Evolutionary conservation across 2,329 filamentous ascomycete genomes (phyloP).

Genomic region (Nemania bipapillata): DNA sequence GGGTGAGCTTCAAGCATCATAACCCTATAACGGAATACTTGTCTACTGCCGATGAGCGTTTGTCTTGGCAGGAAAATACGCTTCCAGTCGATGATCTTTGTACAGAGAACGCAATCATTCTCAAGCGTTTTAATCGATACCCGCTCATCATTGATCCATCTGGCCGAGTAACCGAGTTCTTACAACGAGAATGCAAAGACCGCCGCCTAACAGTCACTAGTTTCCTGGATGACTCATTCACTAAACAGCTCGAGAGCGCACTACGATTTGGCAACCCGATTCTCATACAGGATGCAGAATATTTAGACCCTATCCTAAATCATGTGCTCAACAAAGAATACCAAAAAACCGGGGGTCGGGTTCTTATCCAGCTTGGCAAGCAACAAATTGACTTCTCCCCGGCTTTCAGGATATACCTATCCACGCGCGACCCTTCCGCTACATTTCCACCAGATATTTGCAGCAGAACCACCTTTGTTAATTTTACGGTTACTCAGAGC

Average conservation of each 20-base stretch:
- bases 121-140: conserved; percentile 98
- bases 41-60: conserved; percentile 92
- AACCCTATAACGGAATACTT: conserved; percentile 97
- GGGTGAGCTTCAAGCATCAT: conserved; percentile 89
- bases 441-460: conserved; percentile 96
- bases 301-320: conserved; percentile 95
- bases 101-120: conserved; percentile 97
- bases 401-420: conserved; percentile 92
- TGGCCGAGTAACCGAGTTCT: conserved; percentile 90
- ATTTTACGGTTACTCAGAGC: conserved; percentile 98
- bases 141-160: conserved; percentile 98
- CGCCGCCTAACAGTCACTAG: conserved; percentile 94
- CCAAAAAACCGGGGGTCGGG: conserved; percentile 96
- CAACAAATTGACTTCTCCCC: conserved; percentile 99
- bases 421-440: conserved; percentile 94
- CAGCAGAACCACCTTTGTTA: conserved; percentile 98
- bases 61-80: conserved; percentile 93
- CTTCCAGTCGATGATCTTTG: conserved; percentile 96
- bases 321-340: conserved; percentile 99
- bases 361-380: conserved; percentile 96
- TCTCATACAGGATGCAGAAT: conserved; percentile 96
- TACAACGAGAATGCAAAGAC: conserved; percentile 94
- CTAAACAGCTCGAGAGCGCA: conserved; percentile 96
- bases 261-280: conserved; percentile 98
- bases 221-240: conserved; percentile 97